A percentile compares a stretch with the other conserved stretches of the same genome.
Evolutionary conservation across 179 eudicot genomes (phyloP).

Genomic region (Heliamphora pulchella): DNA sequence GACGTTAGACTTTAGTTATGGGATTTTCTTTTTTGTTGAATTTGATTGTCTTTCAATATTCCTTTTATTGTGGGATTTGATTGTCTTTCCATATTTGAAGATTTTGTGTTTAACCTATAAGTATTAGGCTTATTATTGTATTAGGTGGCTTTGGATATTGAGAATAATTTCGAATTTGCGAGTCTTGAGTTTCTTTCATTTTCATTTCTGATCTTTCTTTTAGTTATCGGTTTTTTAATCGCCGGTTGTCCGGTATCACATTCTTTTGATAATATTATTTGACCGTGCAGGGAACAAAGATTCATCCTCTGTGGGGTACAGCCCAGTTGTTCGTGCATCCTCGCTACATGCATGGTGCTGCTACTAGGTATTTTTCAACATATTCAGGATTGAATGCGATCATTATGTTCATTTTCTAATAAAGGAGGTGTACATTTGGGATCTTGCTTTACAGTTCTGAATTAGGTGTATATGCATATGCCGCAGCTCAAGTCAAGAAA

Average conservation of each 20-base stretch:
- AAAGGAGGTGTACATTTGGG: background rate
- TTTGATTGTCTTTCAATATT: too few species aligned
- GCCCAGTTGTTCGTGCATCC: constrained; percentile 94
- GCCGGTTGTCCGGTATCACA: background rate
- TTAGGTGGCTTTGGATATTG: too few species aligned
- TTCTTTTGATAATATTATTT: background rate
- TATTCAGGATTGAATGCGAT: background rate
- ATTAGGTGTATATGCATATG: constrained; percentile 75
- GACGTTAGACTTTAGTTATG: too few species aligned
- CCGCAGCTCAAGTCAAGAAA: constrained; percentile 98
- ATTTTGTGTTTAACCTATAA: too few species aligned
- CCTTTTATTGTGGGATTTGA: too few species aligned
- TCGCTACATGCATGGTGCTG: constrained; percentile 97
- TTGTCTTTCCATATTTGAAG: too few species aligned
- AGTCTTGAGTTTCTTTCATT: too few species aligned
- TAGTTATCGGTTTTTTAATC: background rate
- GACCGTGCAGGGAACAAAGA: constrained; percentile 52
- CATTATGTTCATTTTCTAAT: background rate
- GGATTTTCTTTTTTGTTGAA: too few species aligned
- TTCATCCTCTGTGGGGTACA: constrained; percentile 91
- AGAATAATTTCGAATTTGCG: too few species aligned
- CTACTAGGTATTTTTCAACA: constrained; percentile 58
- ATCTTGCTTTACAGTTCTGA: constrained; percentile 58
- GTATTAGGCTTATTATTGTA: too few species aligned
- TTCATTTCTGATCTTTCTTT: too few species aligned